Evolutionary conservation across 768 basidiomycete genomes (phyloP).

Genomic region (Cystobasidium onofrii): DNA sequence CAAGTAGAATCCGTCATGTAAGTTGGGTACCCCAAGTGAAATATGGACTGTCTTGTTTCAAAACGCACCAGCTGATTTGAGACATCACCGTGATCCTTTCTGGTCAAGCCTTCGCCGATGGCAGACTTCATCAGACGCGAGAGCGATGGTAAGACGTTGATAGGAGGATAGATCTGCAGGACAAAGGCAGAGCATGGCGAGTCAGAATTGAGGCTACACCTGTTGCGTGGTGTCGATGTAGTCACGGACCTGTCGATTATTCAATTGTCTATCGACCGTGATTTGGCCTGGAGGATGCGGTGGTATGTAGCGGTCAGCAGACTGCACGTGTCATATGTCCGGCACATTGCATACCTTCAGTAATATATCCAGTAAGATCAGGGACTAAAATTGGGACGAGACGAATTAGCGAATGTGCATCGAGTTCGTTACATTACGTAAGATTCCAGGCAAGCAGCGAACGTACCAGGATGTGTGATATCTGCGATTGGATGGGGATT

Average conservation of each 20-base stretch:
- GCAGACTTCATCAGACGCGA: constrained; percentile 99
- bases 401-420: too few relatives aligned
- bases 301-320: too few relatives aligned
- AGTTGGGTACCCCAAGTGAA: too few relatives aligned
- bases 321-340: too few relatives aligned
- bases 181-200: constrained; percentile 54
- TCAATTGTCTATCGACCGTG: constrained; percentile 90
- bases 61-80: constrained; percentile 71
- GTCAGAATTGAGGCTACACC: neutral
- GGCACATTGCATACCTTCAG: constrained; percentile 54
- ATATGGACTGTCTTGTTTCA: too few relatives aligned
- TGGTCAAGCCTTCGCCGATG: constrained; percentile 91
- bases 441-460: neutral
- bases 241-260: constrained; percentile 96
- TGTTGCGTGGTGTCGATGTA: too few relatives aligned
- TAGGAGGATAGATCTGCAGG: constrained; percentile 88
- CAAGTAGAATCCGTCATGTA: too few relatives aligned
- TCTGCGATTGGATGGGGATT: constrained; percentile 56
- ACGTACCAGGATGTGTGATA: constrained; percentile 81
- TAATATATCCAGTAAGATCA: constrained; percentile 97
- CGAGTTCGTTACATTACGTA: too few relatives aligned
- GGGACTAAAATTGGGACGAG: neutral
- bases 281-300: constrained; percentile 79
- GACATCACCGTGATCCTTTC: constrained; percentile 98
- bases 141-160: constrained; percentile 96